phyloP scores from a whole-genome alignment of 192 early-diverging fungal genomes.

The Linnemannia zychae region DNA sequence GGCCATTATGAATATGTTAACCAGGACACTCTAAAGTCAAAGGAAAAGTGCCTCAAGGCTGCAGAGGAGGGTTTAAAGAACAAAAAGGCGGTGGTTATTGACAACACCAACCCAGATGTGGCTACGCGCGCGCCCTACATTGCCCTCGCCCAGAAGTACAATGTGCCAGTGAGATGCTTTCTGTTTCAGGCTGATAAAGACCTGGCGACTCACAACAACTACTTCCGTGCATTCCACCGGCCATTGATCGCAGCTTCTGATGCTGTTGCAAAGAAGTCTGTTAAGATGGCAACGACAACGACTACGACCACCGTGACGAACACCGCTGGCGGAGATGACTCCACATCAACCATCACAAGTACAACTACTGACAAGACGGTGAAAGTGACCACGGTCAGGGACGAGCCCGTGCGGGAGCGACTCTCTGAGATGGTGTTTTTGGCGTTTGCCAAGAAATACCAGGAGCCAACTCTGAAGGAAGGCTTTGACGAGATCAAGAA shows the following conservation, averaged over 20 bases:
- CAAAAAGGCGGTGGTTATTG: slow-evolving; percentile 77
- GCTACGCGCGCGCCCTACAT: slow-evolving; percentile 75
- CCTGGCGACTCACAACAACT: slow-evolving; percentile 85
- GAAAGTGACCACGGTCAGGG: slow-evolving; percentile 37
- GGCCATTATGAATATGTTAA: slow-evolving; percentile 81
- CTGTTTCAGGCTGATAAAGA: slow-evolving; percentile 68
- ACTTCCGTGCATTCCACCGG: slow-evolving; percentile 69
- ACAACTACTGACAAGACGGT: background rate
- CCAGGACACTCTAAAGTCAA: slow-evolving; percentile 82
- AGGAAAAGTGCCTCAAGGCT: slow-evolving; percentile 78
- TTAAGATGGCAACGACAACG: background rate
- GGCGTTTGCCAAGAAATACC: slow-evolving; percentile 60
- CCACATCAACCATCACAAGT: background rate
- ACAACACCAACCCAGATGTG: slow-evolving; percentile 87
- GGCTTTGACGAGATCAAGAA: slow-evolving; percentile 73
- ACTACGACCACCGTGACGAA: background rate
- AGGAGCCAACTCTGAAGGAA: slow-evolving; percentile 61
- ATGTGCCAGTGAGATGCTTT: slow-evolving; percentile 74
- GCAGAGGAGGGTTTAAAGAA: slow-evolving; percentile 64
- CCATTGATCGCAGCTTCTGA: slow-evolving; percentile 22
- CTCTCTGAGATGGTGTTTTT: slow-evolving; percentile 71
- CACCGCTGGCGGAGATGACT: background rate
- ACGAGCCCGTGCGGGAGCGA: slow-evolving; percentile 38
- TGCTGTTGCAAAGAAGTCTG: background rate
- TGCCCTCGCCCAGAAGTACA: slow-evolving; percentile 65